Conservation (phyloP, 2,329 filamentous ascomycete species). For the Calonectria fujianensis region DNA sequence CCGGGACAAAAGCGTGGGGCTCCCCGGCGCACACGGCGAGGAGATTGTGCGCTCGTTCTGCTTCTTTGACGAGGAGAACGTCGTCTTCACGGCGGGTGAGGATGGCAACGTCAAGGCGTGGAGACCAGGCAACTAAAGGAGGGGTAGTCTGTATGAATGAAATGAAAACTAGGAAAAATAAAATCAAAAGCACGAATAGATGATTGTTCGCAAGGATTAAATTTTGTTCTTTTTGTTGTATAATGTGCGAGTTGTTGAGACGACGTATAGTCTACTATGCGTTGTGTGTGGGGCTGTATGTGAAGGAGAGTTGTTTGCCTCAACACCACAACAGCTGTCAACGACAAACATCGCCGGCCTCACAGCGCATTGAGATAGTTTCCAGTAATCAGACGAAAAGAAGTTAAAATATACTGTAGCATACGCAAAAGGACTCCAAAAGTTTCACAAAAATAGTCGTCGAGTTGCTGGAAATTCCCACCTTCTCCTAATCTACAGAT, state of each 20-base stretch:
- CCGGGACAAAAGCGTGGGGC: slow-evolving; percentile 72
- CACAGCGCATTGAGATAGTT: background rate
- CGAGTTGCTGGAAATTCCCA: background rate
- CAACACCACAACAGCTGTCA: slow-evolving; percentile 23
- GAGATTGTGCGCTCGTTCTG: slow-evolving; percentile 80
- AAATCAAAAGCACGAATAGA: background rate
- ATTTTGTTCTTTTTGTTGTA: background rate
- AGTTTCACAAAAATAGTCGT: background rate
- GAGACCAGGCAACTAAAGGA: slow-evolving; percentile 60
- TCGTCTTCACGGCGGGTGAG: slow-evolving; percentile 76
- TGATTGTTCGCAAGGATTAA: background rate
- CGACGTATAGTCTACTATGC: background rate
- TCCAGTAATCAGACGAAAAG: background rate
- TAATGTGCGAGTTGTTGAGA: background rate
- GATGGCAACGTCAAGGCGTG: slow-evolving; percentile 76
- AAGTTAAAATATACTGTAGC: background rate
- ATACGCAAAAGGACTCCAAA: background rate
- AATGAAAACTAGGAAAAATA: background rate
- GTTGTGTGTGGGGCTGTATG: background rate
- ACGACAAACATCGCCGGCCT: slow-evolving; percentile 24
- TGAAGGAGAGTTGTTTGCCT: background rate
- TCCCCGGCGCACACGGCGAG: slow-evolving; percentile 77
- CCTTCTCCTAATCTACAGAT: background rate
- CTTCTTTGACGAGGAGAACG: slow-evolving; percentile 76
- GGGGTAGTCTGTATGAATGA: background rate